phyloP scores from a whole-genome alignment of 345 rosid species.

The Camelina hispida region DNA sequence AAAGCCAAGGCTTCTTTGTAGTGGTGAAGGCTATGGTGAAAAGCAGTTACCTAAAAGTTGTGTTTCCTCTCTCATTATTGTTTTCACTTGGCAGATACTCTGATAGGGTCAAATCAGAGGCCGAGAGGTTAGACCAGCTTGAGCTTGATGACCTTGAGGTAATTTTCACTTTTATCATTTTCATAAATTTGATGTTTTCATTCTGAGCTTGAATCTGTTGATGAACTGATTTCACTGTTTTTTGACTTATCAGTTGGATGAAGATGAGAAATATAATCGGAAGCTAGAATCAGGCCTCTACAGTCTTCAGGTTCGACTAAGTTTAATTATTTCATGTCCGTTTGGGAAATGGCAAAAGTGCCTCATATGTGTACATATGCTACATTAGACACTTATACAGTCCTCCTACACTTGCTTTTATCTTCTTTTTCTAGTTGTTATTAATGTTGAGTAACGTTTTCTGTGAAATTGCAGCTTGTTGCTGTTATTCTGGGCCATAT shows the following conservation, averaged over 20 bases:
- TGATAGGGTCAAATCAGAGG: constrained; percentile 78
- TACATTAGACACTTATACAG: constrained; percentile 9
- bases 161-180: constrained; percentile 22
- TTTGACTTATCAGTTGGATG: constrained; percentile 69
- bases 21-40: background rate
- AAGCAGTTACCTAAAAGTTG: background rate
- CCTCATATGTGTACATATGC: constrained; percentile 12
- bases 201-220: constrained; percentile 6
- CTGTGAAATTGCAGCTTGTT: constrained; percentile 67
- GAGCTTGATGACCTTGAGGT: constrained; percentile 96
- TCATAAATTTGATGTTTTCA: background rate
- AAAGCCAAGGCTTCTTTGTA: background rate
- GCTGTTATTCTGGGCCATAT: constrained; percentile 88
- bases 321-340: constrained; percentile 12
- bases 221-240: constrained; percentile 23
- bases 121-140: constrained; percentile 67
- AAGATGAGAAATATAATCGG: constrained; percentile 82
- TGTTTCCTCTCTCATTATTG: constrained; percentile 8
- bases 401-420: background rate
- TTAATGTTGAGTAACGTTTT: background rate
- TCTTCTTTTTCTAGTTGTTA: constrained; percentile 7
- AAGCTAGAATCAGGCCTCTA: constrained; percentile 93
- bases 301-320: constrained; percentile 82
- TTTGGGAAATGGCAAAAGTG: background rate
- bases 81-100: constrained; percentile 63